A percentile compares a stretch with the other conserved stretches of the same genome.
Evolutionary conservation across 768 basidiomycete species (phyloP).

Genomic region (Phylloporus sp.): DNA sequence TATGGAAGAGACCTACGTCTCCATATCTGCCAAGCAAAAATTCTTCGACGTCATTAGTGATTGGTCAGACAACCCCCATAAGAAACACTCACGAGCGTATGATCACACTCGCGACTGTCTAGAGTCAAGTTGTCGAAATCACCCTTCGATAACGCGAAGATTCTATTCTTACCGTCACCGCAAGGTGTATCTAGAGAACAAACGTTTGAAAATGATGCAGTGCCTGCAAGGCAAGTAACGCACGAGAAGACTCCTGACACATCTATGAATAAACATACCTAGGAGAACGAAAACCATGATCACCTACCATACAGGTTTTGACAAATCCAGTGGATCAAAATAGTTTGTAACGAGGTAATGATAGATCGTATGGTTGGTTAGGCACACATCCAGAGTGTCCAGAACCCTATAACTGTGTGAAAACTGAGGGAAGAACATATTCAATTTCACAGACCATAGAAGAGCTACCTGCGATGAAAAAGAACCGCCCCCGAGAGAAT

Average conservation of each 20-base stretch:
- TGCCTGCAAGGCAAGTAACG: slow-evolving; percentile 17
- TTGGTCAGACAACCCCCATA: background rate
- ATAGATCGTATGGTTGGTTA: slow-evolving; percentile 54
- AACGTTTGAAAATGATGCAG: background rate
- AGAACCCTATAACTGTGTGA: slow-evolving; percentile 29
- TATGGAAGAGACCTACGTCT: slow-evolving; percentile 35
- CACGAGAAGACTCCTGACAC: slow-evolving; percentile 51
- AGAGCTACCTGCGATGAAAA: slow-evolving; percentile 31
- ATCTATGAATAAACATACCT: background rate
- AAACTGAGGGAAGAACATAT: too few species aligned
- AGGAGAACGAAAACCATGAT: background rate
- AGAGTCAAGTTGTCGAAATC: background rate
- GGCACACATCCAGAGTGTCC: slow-evolving; percentile 51
- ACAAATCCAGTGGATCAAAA: slow-evolving; percentile 40
- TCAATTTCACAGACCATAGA: slow-evolving; percentile 13
- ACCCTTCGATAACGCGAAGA: background rate
- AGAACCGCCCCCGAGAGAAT: slow-evolving; percentile 19
- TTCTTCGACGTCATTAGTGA: slow-evolving; percentile 20
- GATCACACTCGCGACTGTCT: slow-evolving; percentile 49
- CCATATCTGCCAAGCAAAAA: slow-evolving; percentile 49
- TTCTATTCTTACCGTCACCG: slow-evolving; percentile 42
- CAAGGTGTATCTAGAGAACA: slow-evolving; percentile 45
- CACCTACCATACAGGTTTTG: slow-evolving; percentile 42
- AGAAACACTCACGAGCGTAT: slow-evolving; percentile 35
- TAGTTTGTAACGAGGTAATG: slow-evolving; percentile 55